Evolutionary conservation across 2,329 filamentous ascomycete genomes (phyloP).

Genomic region (Pestalotiopsis sp.): DNA sequence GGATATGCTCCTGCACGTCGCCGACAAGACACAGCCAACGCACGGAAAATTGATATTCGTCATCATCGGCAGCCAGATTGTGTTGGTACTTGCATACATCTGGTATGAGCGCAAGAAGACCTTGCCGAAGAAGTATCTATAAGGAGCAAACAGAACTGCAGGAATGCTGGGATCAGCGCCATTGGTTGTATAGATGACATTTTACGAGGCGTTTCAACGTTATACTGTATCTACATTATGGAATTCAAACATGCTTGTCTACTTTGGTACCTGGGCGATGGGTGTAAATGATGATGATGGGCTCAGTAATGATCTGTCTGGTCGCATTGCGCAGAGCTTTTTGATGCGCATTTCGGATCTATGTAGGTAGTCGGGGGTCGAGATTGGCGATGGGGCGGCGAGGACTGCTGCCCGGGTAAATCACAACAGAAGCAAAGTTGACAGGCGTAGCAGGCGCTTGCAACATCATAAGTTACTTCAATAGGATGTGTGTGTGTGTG

Average conservation of each 20-base stretch:
- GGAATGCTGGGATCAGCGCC: not conserved
- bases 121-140: slow-evolving; percentile 92
- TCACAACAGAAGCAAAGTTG: too few species aligned
- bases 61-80: slow-evolving; percentile 73
- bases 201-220: slow-evolving; percentile 3
- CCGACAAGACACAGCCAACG: slow-evolving; percentile 47
- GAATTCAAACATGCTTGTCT: not conserved
- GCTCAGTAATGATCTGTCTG: not conserved
- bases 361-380: too few species aligned
- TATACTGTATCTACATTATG: not conserved
- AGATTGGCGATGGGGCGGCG: too few species aligned
- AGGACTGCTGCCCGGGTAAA: too few species aligned
- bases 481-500: too few species aligned
- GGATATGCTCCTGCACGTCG: slow-evolving; percentile 49
- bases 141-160: slow-evolving; percentile 21
- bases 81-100: slow-evolving; percentile 70
- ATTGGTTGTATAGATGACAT: slow-evolving; percentile 3
- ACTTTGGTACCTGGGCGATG: not conserved
- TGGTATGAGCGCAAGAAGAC: slow-evolving; percentile 79
- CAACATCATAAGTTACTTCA: too few species aligned
- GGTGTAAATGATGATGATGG: too few species aligned
- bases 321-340: too few species aligned
- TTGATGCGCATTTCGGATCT: too few species aligned
- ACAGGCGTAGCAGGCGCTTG: too few species aligned
- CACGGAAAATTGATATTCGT: slow-evolving; percentile 65